Percentiles rank a stretch among this genome's conserved stretches.
Conservation (phyloP, 495 filamentous ascomycete genomes). For the Monascus purpureus region DNA sequence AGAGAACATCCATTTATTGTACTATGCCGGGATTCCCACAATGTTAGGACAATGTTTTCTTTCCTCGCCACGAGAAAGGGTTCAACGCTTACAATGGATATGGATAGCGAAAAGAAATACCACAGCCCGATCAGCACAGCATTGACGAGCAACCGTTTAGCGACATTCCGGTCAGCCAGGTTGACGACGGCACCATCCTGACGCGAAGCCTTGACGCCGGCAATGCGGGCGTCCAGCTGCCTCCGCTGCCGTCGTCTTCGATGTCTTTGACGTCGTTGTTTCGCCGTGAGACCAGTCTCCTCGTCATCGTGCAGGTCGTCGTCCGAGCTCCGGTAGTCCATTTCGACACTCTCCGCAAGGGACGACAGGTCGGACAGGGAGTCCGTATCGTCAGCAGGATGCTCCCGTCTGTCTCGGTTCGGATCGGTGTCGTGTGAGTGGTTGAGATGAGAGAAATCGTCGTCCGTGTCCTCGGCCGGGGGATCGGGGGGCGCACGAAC, state of each 20-base stretch:
- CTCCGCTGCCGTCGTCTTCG: constrained; percentile 52
- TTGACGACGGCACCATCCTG: constrained; percentile 21
- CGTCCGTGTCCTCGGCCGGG: constrained; percentile 34
- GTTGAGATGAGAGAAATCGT: no score
- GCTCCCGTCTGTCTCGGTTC: constrained; percentile 23
- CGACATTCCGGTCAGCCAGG: constrained; percentile 49
- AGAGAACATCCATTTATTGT: constrained; percentile 99
- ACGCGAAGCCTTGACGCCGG: constrained; percentile 29
- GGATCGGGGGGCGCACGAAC: constrained; percentile 30
- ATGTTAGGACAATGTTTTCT: no score
- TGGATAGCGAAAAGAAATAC: constrained; percentile 90
- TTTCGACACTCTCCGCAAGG: constrained; percentile 39
- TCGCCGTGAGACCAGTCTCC: constrained; percentile 69
- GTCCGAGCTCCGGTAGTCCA: constrained; percentile 45
- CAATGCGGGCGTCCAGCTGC: constrained; percentile 61
- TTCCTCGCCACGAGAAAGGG: no score
- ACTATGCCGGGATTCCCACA: no score
- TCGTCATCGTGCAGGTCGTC: constrained; percentile 78
- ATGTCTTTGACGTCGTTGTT: constrained; percentile 51
- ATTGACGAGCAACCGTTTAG: constrained; percentile 57
- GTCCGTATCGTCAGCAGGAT: constrained; percentile 25
- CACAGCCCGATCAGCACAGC: constrained; percentile 66
- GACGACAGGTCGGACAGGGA: constrained; percentile 32
- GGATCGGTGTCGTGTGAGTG: constrained; percentile 6
- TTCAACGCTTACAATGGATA: constrained; percentile 65